Evolutionary conservation across 371 early-diverging fungal genomes (phyloP).

Genomic region (Thermomucor indicae-seudaticae): DNA sequence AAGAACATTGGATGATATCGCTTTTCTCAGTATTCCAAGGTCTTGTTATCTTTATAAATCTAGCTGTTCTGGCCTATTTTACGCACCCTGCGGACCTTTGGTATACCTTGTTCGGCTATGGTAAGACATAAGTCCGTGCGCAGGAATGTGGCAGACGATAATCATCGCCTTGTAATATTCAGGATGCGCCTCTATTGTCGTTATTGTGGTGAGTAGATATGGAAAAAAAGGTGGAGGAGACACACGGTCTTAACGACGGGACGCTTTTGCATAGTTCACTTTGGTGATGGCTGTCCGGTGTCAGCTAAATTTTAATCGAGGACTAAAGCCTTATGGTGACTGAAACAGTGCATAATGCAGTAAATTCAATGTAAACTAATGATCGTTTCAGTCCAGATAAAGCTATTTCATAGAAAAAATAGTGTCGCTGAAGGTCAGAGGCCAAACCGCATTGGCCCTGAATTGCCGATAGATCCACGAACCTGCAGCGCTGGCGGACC

Average conservation of each 20-base stretch:
- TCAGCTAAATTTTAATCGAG: conserved; percentile 9
- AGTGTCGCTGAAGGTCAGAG: not conserved
- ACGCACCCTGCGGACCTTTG: conserved; percentile 6
- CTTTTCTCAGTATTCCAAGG: conserved; percentile 7
- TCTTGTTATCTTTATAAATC: conserved; percentile 5
- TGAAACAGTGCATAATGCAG: not conserved
- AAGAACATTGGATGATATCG: conserved; percentile 11
- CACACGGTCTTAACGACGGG: not conserved
- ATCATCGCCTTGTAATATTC: not conserved
- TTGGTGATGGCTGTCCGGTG: conserved; percentile 9
- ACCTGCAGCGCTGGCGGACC: not conserved
- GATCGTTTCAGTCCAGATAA: not conserved
- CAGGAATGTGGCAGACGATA: not conserved
- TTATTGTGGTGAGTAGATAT: conserved; percentile 7
- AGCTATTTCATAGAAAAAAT: not conserved
- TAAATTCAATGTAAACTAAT: not conserved
- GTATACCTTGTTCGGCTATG: conserved; percentile 9
- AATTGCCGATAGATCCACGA: not conserved
- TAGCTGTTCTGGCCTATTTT: conserved; percentile 4
- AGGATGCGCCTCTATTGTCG: conserved; percentile 9
- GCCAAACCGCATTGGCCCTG: not conserved
- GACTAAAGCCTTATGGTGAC: conserved; percentile 11
- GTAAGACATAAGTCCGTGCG: not conserved
- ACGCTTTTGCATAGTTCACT: not conserved
- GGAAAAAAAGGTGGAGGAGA: not conserved